Base-by-base conservation (phyloP, 805 yeast species). In the Torulaspora franciscae region DNA sequence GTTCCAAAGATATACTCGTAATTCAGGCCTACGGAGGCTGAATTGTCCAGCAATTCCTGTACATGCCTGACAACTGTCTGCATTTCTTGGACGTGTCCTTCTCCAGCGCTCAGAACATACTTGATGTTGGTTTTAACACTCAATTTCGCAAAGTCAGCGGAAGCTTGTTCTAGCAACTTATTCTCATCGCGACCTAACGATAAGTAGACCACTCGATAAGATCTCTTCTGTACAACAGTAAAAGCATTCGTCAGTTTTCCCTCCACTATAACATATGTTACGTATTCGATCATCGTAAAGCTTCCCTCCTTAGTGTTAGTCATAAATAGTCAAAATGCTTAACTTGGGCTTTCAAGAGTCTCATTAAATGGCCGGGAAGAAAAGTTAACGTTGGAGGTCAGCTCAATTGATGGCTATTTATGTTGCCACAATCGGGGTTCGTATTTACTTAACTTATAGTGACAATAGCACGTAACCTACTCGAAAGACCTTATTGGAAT, bases 1-100 rank as follows among this genome's bases (percentile, higher is more conserved):
- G 77, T 70, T 4, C 76, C 76, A 48, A 67, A 66, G 10, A 71
- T 50, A 32, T 52, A 56, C 43, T 61, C 62, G 46, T 45, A 52
- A 10, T 48, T 45, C 17, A 58, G 45, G 27, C n/a, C 24, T 17
- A 23, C 40, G 6, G 42, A 28, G 11, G 29, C 11, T 19, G 38
- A 27, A 17, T 36, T 41, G 26, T 45, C 47, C 47, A 40, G 22
- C 8, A 37, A 23, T 3, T 43, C 32, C 15, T 9, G 15, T 23
- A 44, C 37, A 13, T 22, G n/a, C 22, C 22, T 19, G 9, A 40
- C 40, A 11, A 44, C 14, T 14, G 30, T 15, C n/a, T 28, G 32
- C 15, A 45, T 14, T 19, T 39, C 32, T 24, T 29, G 14, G 7
- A 30, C 30, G 13, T 14, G 8, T 34, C 11, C 14, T 13, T 37